Percentiles rank a stretch among this genome's conserved stretches.
These are phyloP conservation scores for Penicillium sp. DNA, from an alignment of 2,329 filamentous ascomycete genomes.

Conservation along the genomic window DNA sequence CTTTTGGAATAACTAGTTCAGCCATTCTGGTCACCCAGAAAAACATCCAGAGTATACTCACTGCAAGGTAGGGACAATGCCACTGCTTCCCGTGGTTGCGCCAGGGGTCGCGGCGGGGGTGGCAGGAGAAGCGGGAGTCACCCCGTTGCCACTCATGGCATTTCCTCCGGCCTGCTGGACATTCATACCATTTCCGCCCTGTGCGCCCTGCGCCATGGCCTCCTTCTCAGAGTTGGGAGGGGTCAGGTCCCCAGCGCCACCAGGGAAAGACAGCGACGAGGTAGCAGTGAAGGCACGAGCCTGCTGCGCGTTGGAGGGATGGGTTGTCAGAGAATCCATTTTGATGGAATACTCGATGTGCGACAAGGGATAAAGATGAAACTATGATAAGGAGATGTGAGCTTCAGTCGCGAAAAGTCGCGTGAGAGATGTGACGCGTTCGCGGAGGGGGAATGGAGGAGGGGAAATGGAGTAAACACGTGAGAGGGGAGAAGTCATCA, in stretches of 20 bases:
- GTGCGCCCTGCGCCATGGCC: constrained; percentile 36
- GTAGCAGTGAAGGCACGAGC: constrained; percentile 92
- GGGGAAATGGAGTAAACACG: neutral
- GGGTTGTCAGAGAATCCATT: constrained; percentile 86
- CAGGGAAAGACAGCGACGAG: constrained; percentile 83
- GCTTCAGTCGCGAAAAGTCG: neutral
- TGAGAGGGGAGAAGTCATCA: neutral
- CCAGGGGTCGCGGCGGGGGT: constrained; percentile 68
- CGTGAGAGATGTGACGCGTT: neutral
- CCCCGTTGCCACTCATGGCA: constrained; percentile 61
- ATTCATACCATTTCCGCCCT: constrained; percentile 43
- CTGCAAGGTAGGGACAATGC: constrained; percentile 88
- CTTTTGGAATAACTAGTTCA: constrained; percentile 51
- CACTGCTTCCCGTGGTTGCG: constrained; percentile 72
- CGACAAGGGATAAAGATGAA: neutral
- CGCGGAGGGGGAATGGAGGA: rapidly evolving
- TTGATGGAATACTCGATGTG: constrained; percentile 32
- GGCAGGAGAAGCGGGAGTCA: constrained; percentile 72
- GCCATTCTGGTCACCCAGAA: constrained; percentile 41
- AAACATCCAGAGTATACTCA: constrained; percentile 60
- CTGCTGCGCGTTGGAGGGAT: constrained; percentile 82
- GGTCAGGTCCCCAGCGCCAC: constrained; percentile 71
- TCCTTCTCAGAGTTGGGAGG: constrained; percentile 67
- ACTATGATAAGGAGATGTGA: neutral
- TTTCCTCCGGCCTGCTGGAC: constrained; percentile 51